These are phyloP conservation scores for Sparassis latifolia DNA, from an alignment of 1,284 basidiomycete genomes.

Conservation along the genomic window DNA sequence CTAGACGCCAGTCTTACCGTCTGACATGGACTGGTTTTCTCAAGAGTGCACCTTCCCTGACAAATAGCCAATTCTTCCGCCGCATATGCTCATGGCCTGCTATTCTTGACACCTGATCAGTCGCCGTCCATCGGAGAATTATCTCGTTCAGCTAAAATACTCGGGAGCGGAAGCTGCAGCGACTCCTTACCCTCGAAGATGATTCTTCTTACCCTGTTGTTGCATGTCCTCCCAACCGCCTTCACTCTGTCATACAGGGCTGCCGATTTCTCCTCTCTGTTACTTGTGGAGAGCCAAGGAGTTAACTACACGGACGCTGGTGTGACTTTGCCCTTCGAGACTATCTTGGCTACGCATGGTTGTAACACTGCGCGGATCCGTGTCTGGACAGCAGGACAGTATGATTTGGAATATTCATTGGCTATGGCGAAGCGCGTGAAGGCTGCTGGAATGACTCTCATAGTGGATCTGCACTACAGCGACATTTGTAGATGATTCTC, in stretches of 20 bases:
- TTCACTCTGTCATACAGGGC: constrained; percentile 40
- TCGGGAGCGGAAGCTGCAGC: too few species aligned
- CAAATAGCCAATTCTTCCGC: too few species aligned
- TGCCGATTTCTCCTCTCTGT: constrained; percentile 55
- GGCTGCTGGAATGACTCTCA: constrained; percentile 50
- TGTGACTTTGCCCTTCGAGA: constrained; percentile 39
- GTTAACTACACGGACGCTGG: constrained; percentile 42
- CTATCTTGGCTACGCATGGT: constrained; percentile 47
- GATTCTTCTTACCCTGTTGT: constrained; percentile 10
- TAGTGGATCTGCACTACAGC: constrained; percentile 57
- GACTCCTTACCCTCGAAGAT: constrained; percentile 8
- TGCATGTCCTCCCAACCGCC: constrained; percentile 9
- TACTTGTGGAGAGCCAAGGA: constrained; percentile 47
- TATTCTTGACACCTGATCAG: too few species aligned
- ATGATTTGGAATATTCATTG: constrained; percentile 49
- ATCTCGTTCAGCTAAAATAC: neutral
- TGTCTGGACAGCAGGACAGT: constrained; percentile 55
- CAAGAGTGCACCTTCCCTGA: too few species aligned
- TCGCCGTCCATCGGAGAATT: neutral
- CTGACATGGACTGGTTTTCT: too few species aligned
- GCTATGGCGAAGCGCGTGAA: constrained; percentile 48
- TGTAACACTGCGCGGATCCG: constrained; percentile 52
- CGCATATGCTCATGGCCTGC: too few species aligned
- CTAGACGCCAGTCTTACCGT: too few species aligned
- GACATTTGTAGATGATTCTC: constrained; percentile 43